Evolutionary conservation across 306 rosid genomes (phyloP), one percentile per base, ranked within the genome.

Genomic region (Prunus mongolica): DNA sequence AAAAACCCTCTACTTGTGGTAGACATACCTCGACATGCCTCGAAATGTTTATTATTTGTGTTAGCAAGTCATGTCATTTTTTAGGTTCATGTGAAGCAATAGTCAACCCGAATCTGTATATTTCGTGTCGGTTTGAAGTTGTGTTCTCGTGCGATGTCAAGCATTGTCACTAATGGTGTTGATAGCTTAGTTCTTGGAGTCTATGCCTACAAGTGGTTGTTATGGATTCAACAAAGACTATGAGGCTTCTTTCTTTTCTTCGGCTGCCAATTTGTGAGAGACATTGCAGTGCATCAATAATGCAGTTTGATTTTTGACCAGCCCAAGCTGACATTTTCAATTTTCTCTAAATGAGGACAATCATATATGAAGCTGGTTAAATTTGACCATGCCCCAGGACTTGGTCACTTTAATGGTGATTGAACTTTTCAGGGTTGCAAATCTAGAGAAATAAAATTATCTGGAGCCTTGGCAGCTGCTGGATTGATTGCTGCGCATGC

Each of bases 401-500:
- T 3, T 56, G 14, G 32, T 18, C 28, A 19, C 60, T n/a, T 71
- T 44, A 20, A 20, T 25, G 58, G 38, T 22, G 68, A 2, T 41
- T 47, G 56, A 73, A 57, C 41, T 67, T 51, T 84, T 87, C 84
- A 95, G 98, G 97, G 80, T 27, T 95, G 98, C 87, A 86, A 86
- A 81, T 86, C 87, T 67, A 92, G 88, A 78, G 92, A 89, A 46
- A 89, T 95, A 67, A 95, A 95, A 72, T 85, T 92, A 22, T 88
- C 90, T 38, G 91, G 78, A 71, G 93, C 88, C 64, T 80, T 92
- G 73, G 91, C 97, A 12, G 96, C 97, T 14, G 96, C 97, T 3
- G 97, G 84, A 85, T 61, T 95, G 88, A 82, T 92, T 54, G 96
- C 98, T 2, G 76, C 88, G 6, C 83, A 82, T 88, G 76, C 82